A percentile compares a stretch with the other conserved stretches of the same genome.
Conservation (phyloP, 257 asterid genomes). For the Gentiana macrophylla region DNA sequence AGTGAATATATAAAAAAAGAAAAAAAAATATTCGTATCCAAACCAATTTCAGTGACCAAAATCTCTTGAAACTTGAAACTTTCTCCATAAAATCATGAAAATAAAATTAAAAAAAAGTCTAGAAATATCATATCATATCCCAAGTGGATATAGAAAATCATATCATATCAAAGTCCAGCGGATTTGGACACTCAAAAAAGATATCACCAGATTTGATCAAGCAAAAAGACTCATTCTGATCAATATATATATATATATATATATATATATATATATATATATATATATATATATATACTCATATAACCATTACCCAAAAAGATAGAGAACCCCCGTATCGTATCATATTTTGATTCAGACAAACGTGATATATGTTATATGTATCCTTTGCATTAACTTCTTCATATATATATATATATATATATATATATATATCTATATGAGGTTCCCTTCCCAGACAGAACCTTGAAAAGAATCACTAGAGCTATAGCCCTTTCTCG, state of each 20-base stretch:
- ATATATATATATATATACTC: slow-evolving; percentile 4
- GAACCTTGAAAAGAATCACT: slow-evolving; percentile 1
- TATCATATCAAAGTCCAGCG: slow-evolving; percentile 19
- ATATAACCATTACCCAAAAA: slow-evolving; percentile 4
- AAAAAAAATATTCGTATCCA: too few relatives aligned
- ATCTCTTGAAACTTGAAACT: too few relatives aligned
- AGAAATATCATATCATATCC: too few relatives aligned
- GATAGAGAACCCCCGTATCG: slow-evolving; percentile 14
- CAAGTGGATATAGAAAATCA: slow-evolving; percentile 7
- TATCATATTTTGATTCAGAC: slow-evolving; percentile 6
- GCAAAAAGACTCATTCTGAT: slow-evolving; percentile 2
- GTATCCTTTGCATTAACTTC: slow-evolving; percentile 7
- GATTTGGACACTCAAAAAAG: slow-evolving; percentile 16
- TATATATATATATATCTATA: neutral
- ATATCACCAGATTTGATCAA: slow-evolving; percentile 24
- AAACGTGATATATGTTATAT: neutral
- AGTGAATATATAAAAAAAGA: too few relatives aligned
- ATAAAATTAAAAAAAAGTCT: too few relatives aligned
- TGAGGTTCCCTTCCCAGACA: neutral
- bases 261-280: slow-evolving; percentile 5
- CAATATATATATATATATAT: slow-evolving; percentile 6
- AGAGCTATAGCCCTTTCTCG: neutral
- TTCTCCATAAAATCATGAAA: too few relatives aligned
- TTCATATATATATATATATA: neutral
- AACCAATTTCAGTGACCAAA: too few relatives aligned